A percentile compares a stretch with the other conserved stretches of the same genome.
phyloP scores from a whole-genome alignment of 1,284 basidiomycete genomes.

The Malassezia sp. region DNA sequence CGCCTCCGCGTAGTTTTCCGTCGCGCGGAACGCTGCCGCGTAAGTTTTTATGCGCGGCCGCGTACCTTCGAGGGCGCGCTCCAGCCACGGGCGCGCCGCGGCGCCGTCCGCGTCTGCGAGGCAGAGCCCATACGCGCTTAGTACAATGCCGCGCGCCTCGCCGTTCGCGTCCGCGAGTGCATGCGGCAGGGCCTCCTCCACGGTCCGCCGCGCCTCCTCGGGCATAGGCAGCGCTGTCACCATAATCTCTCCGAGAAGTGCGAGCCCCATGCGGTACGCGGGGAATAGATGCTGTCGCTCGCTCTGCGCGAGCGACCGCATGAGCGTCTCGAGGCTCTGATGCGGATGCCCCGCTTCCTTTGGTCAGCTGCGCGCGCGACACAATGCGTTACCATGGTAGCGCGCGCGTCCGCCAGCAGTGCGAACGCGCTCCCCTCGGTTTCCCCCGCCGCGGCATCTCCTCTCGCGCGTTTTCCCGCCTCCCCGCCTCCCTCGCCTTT shows the following conservation, averaged over 20 bases:
- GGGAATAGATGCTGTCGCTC: conserved; percentile 11
- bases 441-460: too few species aligned
- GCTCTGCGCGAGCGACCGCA: conserved; percentile 3
- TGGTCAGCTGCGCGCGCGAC: too few species aligned
- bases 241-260: conserved; percentile 7
- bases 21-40: not conserved
- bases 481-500: too few species aligned
- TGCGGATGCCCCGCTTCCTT: conserved; percentile 10
- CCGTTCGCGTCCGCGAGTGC: conserved; percentile 12
- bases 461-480: too few species aligned
- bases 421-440: not conserved
- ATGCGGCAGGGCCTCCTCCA: conserved; percentile 4
- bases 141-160: conserved; percentile 7
- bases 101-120: not conserved
- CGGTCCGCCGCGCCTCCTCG: not conserved
- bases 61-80: conserved; percentile 1
- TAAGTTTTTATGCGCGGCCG: not conserved
- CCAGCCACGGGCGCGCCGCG: conserved; percentile 1
- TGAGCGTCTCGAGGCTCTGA: conserved; percentile 4
- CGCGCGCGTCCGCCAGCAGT: conserved; percentile 6
- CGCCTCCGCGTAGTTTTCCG: conserved; percentile 5
- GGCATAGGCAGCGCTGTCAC: conserved; percentile 1
- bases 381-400: too few species aligned
- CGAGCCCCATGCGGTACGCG: conserved; percentile 7
- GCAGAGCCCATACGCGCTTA: conserved; percentile 1